Percentiles rank a stretch among this genome's conserved stretches.
These are phyloP conservation scores for Coemansia sp. DNA, from an alignment of 192 early-diverging fungal genomes.

Conservation along the genomic window DNA sequence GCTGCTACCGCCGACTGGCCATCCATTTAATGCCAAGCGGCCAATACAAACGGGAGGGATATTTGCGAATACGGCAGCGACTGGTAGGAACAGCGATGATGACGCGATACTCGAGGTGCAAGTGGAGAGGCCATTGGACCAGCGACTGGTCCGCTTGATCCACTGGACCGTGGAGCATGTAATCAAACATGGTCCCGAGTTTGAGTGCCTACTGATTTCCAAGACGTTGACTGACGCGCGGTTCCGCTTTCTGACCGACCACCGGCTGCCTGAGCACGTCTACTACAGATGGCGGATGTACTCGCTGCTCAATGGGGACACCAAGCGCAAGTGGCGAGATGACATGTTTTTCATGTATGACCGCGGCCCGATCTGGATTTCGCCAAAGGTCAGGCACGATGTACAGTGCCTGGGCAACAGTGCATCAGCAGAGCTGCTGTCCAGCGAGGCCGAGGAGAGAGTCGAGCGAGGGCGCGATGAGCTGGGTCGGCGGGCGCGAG, in stretches of 20 bases:
- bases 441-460: constrained; percentile 51
- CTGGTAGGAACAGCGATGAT: constrained; percentile 1
- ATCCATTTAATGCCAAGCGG: constrained; percentile 31
- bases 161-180: constrained; percentile 85
- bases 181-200: constrained; percentile 65
- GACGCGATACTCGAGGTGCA: constrained; percentile 57
- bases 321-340: constrained; percentile 64
- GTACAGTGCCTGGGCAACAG: not conserved
- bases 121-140: constrained; percentile 61
- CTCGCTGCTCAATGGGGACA: constrained; percentile 83
- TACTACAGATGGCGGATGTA: constrained; percentile 94
- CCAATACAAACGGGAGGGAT: not conserved
- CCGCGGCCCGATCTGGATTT: constrained; percentile 77
- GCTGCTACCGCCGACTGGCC: constrained; percentile 15
- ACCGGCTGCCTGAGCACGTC: constrained; percentile 70
- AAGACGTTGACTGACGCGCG: constrained; percentile 61
- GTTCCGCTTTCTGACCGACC: constrained; percentile 73
- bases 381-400: constrained; percentile 61
- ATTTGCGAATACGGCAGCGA: not conserved
- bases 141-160: constrained; percentile 58
- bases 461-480: constrained; percentile 10
- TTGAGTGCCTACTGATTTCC: constrained; percentile 69
- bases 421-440: constrained; percentile 7
- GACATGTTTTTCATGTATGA: constrained; percentile 87
- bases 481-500: constrained; percentile 24